Evolutionary conservation across 805 yeast species (phyloP), one percentile per base, ranked within the genome.

Genomic region (Wickerhamomyces tratensis): DNA sequence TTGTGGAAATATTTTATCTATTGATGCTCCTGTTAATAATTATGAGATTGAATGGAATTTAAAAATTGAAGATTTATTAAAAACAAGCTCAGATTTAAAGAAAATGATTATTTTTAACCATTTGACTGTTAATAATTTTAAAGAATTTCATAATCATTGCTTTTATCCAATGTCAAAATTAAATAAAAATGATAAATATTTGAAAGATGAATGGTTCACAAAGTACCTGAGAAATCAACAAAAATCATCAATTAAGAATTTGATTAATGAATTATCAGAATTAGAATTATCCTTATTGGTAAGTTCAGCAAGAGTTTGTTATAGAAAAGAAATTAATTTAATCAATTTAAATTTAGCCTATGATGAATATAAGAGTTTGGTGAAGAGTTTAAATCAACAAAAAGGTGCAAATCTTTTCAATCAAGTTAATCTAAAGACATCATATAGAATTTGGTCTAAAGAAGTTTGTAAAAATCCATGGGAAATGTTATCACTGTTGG

Each of bases 271-370:
- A 0, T 59, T 88, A 34, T 80, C 95, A 5, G 82, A 82, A 45
- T 56, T 86, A 30, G 97, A 91, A 53, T 57, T 82, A 39, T 73
- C 83, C 14, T 54, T 91, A 36, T 62, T 86, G 12, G 77, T 89
- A 6, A 77, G 87, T 37, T 82, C 89, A 0, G 86, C 94, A 0
- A 68, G 97, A 38, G 79, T 81, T 41, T 67, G 77, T 25, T 67
- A 75, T 40, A 83, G 79, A 50, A 69, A 69, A 29, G 79, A 74
- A 20, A 60, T 76, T 25, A 77, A 68, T 12, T 68, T 69, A n/a
- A 72, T 86, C 15, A 89, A 86, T 57, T 80, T 88, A 61, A 85
- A 84, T 49, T 62, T 87, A 44, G 83, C 81, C 0, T 82, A 79
- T 57, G 79, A 78, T 31, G 98, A 91, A 58, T 91, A 86, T 59